A percentile compares a stretch with the other conserved stretches of the same genome.
Conservation (phyloP, 352 stramenopile species). For the Phytopythium aichiense region DNA sequence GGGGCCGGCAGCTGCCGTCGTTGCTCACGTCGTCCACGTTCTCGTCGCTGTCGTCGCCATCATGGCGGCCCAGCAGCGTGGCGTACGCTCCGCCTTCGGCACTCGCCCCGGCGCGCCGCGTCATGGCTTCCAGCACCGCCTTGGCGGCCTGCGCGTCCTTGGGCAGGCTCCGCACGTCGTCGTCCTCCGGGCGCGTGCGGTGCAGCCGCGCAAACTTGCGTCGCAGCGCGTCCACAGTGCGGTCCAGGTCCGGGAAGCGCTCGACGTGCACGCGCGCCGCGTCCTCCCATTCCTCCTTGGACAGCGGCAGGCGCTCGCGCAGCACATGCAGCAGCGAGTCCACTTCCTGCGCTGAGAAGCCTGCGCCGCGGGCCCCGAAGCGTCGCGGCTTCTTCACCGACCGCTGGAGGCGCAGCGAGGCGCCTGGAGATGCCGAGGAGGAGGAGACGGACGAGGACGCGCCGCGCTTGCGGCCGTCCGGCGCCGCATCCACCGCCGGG, state of each 20-base stretch:
- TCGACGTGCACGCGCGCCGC: neutral
- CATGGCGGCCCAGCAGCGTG: neutral
- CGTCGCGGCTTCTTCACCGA: conserved; percentile 3
- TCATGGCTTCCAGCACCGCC: conserved; percentile 2
- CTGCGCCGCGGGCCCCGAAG: conserved; percentile 1
- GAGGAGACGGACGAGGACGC: conserved; percentile 2
- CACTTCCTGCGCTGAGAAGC: conserved; percentile 6
- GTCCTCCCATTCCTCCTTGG: conserved; percentile 6
- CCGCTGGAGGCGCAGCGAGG: neutral
- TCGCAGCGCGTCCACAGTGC: conserved; percentile 7
- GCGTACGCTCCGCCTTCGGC: neutral
- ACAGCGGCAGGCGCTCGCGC: conserved; percentile 3
- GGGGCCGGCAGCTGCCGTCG: neutral
- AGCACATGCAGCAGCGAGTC: conserved; percentile 3
- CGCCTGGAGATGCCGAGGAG: neutral
- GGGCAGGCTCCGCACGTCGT: neutral
- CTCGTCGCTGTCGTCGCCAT: neutral
- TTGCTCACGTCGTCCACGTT: neutral
- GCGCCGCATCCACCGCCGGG: neutral
- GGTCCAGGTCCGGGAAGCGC: conserved; percentile 6
- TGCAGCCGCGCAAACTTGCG: conserved; percentile 6
- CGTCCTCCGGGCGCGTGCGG: neutral
- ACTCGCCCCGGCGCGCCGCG: neutral
- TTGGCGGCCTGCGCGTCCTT: neutral
- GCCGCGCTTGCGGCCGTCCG: conserved; percentile 5